These are phyloP conservation scores for Vitis vinifera DNA, from an alignment of 164 flowering plant species.

Conservation along the genomic window DNA sequence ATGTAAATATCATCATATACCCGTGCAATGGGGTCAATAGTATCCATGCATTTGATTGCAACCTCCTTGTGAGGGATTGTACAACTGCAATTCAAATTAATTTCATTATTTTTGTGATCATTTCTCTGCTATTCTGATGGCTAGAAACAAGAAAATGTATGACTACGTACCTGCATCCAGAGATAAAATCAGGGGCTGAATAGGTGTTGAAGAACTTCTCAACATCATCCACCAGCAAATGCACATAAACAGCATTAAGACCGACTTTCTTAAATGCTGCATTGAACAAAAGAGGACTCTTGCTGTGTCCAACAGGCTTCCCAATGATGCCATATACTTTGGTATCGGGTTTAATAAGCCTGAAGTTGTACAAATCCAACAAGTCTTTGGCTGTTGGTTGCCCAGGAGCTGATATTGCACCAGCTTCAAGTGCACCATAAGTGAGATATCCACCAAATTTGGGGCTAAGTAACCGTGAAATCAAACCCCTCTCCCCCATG, in stretches of 20 bases:
- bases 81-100: conserved; percentile 43
- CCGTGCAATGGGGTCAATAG: conserved; percentile 72
- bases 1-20: conserved; percentile 23
- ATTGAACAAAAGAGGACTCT: conserved; percentile 64
- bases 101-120: background rate
- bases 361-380: conserved; percentile 56
- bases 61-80: conserved; percentile 86
- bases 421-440: background rate
- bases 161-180: conserved; percentile 67
- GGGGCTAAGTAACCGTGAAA: conserved; percentile 15
- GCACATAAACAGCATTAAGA: conserved; percentile 69
- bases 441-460: conserved; percentile 16
- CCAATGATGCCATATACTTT: conserved; percentile 78
- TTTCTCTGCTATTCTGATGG: no score
- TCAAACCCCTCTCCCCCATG: conserved; percentile 21
- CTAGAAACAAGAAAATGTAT: no score
- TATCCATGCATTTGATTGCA: conserved; percentile 64
- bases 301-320: conserved; percentile 87
- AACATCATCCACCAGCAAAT: conserved; percentile 66
- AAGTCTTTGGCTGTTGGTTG: conserved; percentile 71
- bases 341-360: conserved; percentile 54
- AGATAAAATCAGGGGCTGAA: conserved; percentile 60
- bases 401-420: conserved; percentile 64
- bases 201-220: conserved; percentile 51
- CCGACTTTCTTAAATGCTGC: conserved; percentile 55